These are phyloP conservation scores for Yamadazyma trypodendri DNA, from an alignment of 1,139 yeast species.

Conservation along the genomic window DNA sequence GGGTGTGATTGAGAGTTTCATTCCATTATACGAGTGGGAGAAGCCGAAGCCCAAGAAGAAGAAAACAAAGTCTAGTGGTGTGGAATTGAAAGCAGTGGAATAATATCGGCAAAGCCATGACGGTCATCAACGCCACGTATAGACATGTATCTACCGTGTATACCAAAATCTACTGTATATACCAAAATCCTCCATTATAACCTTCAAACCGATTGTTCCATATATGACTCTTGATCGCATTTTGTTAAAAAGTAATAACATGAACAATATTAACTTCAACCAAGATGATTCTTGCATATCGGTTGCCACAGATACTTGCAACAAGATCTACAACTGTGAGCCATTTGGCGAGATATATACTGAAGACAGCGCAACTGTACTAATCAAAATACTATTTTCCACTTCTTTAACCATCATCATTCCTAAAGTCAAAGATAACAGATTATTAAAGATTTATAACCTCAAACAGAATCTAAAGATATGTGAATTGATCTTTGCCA, in stretches of 20 bases:
- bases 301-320: slow-evolving; percentile 32
- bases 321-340: slow-evolving; percentile 45
- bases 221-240: background rate
- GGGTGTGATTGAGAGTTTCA: slow-evolving; percentile 89
- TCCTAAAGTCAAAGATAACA: slow-evolving; percentile 41
- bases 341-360: slow-evolving; percentile 47
- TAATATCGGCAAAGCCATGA: too few relatives aligned
- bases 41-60: slow-evolving; percentile 40
- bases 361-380: slow-evolving; percentile 26
- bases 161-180: too few relatives aligned
- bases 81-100: slow-evolving; percentile 49
- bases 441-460: slow-evolving; percentile 61
- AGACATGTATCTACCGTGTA: too few relatives aligned
- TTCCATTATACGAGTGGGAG: slow-evolving; percentile 87
- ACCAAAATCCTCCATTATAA: too few relatives aligned
- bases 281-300: slow-evolving; percentile 46
- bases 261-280: slow-evolving; percentile 44
- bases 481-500: slow-evolving; percentile 69
- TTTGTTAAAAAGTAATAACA: slow-evolving; percentile 10
- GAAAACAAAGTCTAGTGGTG: slow-evolving; percentile 25
- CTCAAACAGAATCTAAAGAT: slow-evolving; percentile 67
- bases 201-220: too few relatives aligned
- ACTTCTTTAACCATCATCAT: slow-evolving; percentile 68
- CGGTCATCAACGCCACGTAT: too few relatives aligned
- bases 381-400: slow-evolving; percentile 64